Percentiles rank a stretch among this genome's conserved stretches.
Evolutionary conservation across 108 stramenopile genomes (phyloP).

Genomic region (Conticribra weissflogii): DNA sequence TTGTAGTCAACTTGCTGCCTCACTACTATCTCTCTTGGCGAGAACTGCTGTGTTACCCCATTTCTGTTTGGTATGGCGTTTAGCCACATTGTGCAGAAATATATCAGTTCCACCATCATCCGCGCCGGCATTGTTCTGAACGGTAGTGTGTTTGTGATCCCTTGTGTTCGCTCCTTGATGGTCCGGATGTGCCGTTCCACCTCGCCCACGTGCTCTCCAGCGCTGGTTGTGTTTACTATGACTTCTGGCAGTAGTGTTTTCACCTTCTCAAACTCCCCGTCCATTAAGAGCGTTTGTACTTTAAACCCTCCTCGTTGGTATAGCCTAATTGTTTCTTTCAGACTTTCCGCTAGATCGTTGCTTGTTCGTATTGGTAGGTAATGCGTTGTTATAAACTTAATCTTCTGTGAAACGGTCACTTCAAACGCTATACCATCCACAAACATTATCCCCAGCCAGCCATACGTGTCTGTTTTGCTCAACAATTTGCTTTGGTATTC

Average conservation of each 20-base stretch:
- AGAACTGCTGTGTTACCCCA: slow-evolving; percentile 18
- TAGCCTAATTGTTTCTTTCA: too few relatives aligned
- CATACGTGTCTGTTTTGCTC: slow-evolving; percentile 20
- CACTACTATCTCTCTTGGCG: slow-evolving; percentile 23
- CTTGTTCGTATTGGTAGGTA: slow-evolving; percentile 32
- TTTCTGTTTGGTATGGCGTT: too few relatives aligned
- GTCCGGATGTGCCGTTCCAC: too few relatives aligned
- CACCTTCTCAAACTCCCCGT: slow-evolving; percentile 30
- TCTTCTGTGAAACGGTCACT: too few relatives aligned
- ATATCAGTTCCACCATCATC: slow-evolving; percentile 21
- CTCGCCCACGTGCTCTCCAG: too few relatives aligned
- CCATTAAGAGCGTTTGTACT: slow-evolving; percentile 15
- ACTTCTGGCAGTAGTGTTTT: slow-evolving; percentile 4
- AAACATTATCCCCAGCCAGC: slow-evolving; percentile 40
- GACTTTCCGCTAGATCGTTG: neutral
- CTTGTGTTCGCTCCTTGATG: slow-evolving; percentile 26
- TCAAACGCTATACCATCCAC: slow-evolving; percentile 45
- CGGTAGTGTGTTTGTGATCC: slow-evolving; percentile 19
- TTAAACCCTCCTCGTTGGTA: slow-evolving; percentile 23
- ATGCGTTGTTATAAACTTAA: too few relatives aligned
- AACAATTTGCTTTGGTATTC: slow-evolving; percentile 27
- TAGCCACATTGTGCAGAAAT: slow-evolving; percentile 20
- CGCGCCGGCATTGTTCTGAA: slow-evolving; percentile 3
- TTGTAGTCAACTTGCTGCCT: slow-evolving; percentile 19
- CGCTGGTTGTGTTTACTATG: too few relatives aligned